phyloP scores from a whole-genome alignment of 768 basidiomycete species.

The Sarcodon sp. region DNA sequence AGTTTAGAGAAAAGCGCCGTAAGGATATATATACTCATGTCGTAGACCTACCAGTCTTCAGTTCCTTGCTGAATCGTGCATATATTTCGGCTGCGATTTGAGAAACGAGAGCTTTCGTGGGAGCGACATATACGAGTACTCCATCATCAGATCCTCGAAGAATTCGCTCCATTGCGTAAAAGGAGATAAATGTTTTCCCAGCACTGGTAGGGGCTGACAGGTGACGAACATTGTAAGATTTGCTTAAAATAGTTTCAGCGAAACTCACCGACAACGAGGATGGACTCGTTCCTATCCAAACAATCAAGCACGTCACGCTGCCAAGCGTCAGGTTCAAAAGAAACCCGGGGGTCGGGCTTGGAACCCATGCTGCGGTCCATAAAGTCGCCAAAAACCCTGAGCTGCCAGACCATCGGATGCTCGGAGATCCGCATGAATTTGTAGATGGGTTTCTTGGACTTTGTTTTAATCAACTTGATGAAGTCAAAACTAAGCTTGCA shows the following conservation, averaged over 20 bases:
- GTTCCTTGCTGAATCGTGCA: constrained; percentile 48
- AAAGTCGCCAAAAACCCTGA: constrained; percentile 55
- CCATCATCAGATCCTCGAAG: constrained; percentile 51
- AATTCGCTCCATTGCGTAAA: constrained; percentile 65
- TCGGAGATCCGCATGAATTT: constrained; percentile 44
- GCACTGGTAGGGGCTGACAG: constrained; percentile 52
- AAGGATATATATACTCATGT: constrained; percentile 1
- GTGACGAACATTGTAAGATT: neutral
- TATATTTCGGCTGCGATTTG: constrained; percentile 70
- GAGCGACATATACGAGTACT: constrained; percentile 60
- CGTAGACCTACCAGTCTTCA: constrained; percentile 27
- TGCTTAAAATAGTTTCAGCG: neutral
- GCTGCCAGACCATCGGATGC: constrained; percentile 50
- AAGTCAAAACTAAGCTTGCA: constrained; percentile 35
- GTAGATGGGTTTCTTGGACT: constrained; percentile 24
- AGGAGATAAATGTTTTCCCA: constrained; percentile 70
- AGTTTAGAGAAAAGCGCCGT: neutral
- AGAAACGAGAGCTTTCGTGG: constrained; percentile 61
- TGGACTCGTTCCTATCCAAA: constrained; percentile 40
- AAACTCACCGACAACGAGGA: constrained; percentile 51
- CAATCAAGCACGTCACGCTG: constrained; percentile 53
- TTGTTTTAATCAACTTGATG: constrained; percentile 38
- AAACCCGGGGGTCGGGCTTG: constrained; percentile 39
- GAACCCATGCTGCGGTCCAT: constrained; percentile 68
- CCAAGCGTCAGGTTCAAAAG: constrained; percentile 62